Base-by-base conservation (phyloP, 2,329 filamentous ascomycete genomes). In the Verticillium alfalfae region DNA sequence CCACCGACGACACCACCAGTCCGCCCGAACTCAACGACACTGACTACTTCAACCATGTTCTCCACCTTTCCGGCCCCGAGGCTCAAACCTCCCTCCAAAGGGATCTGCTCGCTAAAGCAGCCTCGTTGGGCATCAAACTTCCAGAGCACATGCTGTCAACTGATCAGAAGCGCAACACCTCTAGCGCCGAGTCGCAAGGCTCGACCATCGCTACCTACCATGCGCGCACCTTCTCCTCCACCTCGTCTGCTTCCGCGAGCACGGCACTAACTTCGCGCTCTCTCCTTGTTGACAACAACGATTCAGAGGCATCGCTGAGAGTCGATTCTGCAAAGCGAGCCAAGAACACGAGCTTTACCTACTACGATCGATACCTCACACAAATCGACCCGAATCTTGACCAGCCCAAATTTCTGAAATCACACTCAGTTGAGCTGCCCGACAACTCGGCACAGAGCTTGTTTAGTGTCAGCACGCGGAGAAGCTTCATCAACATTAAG, bases 311-410 rank as follows among this genome's bases (percentile, higher is more conserved):
- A 2, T 62, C 66, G 36, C 70, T 67, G 34, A 61, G 69, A 6
- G 63, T 60, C 36, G 59, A 59, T 38, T 52, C 41, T 18, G 55
- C 62, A 15, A 64, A 61, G 36, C 55, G 58, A 60, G 75, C 76
- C 41, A 77, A 75, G 63, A 75, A 69, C 39, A 69, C 81, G 34
- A 81, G 71, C 61, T 84, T 85, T 65, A 72, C 76, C 7, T 76
- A 78, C 36, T 86, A 85, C 66, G 82, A 86, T 37, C 78, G 75
- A 63, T 84, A 83, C 63, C 67, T 85, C 41, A 70, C 76, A 18
- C 74, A 81, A 52, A 65, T 81, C 36, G 76, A 80, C 60, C 75
- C 76, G 7, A 75, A 75, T 45, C 70, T 78, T 39, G 74, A 76
- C 64, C 78, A 79, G 63, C 74, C 77, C 56, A 80, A 77, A 60